These are phyloP conservation scores for Stephanodiscus triporus DNA, from an alignment of 108 stramenopile genomes.

Conservation along the genomic window DNA sequence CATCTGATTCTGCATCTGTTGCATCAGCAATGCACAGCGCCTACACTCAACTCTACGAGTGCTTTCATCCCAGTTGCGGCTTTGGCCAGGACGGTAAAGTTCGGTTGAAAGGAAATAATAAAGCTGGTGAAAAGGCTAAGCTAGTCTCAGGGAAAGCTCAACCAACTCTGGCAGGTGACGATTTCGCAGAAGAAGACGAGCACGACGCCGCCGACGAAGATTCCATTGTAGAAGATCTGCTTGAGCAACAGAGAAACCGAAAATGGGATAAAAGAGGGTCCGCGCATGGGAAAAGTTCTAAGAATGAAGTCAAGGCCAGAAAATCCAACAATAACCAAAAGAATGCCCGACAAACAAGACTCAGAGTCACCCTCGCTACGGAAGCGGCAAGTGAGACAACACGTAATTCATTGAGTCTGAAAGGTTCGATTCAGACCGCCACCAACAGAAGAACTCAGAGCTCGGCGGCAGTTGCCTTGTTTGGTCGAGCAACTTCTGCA, in stretches of 20 bases:
- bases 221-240: constrained; percentile 35
- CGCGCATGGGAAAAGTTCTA: constrained; percentile 4
- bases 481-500: constrained; percentile 37
- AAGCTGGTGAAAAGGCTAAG: constrained; percentile 1
- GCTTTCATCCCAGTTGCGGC: constrained; percentile 21
- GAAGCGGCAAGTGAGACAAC: background rate
- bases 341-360: constrained; percentile 19
- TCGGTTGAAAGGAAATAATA: background rate
- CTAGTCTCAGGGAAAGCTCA: background rate
- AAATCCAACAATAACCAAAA: constrained; percentile 5
- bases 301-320: constrained; percentile 9
- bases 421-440: constrained; percentile 5
- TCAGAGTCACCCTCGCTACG: background rate
- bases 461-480: constrained; percentile 28
- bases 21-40: constrained; percentile 43
- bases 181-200: constrained; percentile 16
- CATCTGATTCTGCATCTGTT: constrained; percentile 31
- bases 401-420: background rate
- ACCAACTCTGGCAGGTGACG: background rate
- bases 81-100: background rate
- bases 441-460: constrained; percentile 10
- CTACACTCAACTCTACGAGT: constrained; percentile 45
- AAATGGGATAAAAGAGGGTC: background rate
- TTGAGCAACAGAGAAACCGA: constrained; percentile 30
- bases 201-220: constrained; percentile 34